Conservation (phyloP, 2,329 filamentous ascomycete species). For the Ceratocystis smalleyi region DNA sequence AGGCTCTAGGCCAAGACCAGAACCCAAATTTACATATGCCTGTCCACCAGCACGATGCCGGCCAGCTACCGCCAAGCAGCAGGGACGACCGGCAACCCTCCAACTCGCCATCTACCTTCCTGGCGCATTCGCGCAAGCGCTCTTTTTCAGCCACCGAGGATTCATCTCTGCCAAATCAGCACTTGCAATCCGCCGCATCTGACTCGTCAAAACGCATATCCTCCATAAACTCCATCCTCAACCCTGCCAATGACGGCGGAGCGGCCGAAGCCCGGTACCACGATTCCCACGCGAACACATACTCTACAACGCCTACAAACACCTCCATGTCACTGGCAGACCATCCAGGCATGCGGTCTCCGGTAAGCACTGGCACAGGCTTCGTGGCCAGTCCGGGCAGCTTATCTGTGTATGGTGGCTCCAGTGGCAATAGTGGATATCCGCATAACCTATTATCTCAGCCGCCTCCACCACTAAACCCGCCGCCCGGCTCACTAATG, state of each 20-base stretch:
- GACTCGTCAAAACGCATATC: slow-evolving; percentile 45
- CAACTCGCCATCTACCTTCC: slow-evolving; percentile 44
- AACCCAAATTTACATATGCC: not conserved
- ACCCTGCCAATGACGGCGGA: slow-evolving; percentile 29
- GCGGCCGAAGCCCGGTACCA: slow-evolving; percentile 7
- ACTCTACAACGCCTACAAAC: not conserved
- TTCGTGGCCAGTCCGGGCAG: slow-evolving; percentile 12
- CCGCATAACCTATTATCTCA: not conserved
- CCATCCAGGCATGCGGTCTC: slow-evolving; percentile 8
- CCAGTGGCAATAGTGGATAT: not conserved
- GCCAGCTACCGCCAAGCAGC: slow-evolving; percentile 10
- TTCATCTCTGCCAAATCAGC: slow-evolving; percentile 28
- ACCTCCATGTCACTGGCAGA: not conserved
- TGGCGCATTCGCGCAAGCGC: slow-evolving; percentile 47
- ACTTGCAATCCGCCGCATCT: not conserved
- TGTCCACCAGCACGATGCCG: not conserved
- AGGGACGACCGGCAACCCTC: slow-evolving; percentile 39
- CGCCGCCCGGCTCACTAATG: not conserved
- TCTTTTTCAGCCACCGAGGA: slow-evolving; percentile 48
- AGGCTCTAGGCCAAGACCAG: not conserved
- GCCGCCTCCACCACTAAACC: slow-evolving; percentile 4
- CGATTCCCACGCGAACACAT: slow-evolving; percentile 8
- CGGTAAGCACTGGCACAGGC: slow-evolving; percentile 4
- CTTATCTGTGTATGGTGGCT: not conserved
- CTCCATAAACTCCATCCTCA: slow-evolving; percentile 62